These are phyloP conservation scores for Avena eriantha DNA, from an alignment of 176 grass and related monocot species.

Conservation along the genomic window DNA sequence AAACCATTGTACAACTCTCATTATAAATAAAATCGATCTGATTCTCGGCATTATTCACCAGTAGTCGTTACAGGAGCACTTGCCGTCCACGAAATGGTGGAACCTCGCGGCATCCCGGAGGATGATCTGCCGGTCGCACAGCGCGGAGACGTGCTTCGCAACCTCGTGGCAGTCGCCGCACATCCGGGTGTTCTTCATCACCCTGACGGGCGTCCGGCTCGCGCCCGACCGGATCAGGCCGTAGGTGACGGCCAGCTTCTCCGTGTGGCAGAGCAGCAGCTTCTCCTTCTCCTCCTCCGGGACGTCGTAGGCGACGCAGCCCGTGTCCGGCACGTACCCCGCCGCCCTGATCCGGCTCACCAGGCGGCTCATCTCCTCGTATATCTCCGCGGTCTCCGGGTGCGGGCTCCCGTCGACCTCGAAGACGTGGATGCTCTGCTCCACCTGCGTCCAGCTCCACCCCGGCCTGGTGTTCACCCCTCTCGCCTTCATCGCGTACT, in stretches of 20 bases:
- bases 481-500: constrained; percentile 71
- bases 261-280: constrained; percentile 72
- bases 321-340: constrained; percentile 76
- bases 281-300: constrained; percentile 70
- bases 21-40: not conserved
- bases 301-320: constrained; percentile 67
- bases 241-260: constrained; percentile 82
- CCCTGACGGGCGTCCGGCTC: constrained; percentile 60
- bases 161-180: constrained; percentile 83
- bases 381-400: constrained; percentile 68
- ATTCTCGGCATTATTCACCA: constrained; percentile 46
- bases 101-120: constrained; percentile 67
- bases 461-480: constrained; percentile 54
- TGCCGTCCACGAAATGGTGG: constrained; percentile 74
- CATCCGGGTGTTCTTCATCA: constrained; percentile 86
- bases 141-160: constrained; percentile 60
- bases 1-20: not conserved
- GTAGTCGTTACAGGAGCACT: constrained; percentile 82
- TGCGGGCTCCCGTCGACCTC: constrained; percentile 67
- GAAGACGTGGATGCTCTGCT: constrained; percentile 66
- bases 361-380: constrained; percentile 51
- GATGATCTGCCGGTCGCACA: constrained; percentile 58
- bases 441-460: constrained; percentile 81
- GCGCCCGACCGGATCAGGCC: constrained; percentile 62
- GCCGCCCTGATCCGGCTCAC: constrained; percentile 53